phyloP scores from a whole-genome alignment of 75 land plant species.

The Selaginella tamariscina region DNA sequence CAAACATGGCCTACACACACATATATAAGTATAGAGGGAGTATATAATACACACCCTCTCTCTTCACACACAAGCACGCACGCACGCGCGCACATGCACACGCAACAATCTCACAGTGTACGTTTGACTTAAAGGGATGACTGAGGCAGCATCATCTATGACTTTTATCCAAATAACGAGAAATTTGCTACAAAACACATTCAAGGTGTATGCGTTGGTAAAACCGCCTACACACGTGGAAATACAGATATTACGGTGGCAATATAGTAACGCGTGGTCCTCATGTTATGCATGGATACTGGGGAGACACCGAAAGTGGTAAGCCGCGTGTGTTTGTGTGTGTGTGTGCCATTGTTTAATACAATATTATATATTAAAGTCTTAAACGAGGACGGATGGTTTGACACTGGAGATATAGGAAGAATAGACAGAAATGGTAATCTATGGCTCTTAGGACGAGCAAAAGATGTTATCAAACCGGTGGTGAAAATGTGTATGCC shows the following conservation, averaged over 20 bases:
- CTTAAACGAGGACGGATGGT: conserved; percentile 39
- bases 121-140: conserved; percentile 53
- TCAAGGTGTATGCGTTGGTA: conserved; percentile 66
- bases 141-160: conserved; percentile 81
- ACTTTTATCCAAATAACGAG: conserved; percentile 35
- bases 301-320: conserved; percentile 31
- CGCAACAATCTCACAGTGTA: neutral
- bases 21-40: neutral
- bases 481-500: conserved; percentile 90
- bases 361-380: too few species aligned
- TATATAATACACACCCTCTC: neutral
- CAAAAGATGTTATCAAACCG: conserved; percentile 66
- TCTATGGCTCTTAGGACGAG: conserved; percentile 79
- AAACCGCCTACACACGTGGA: conserved; percentile 87
- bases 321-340: conserved; percentile 15
- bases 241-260: conserved; percentile 41
- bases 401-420: conserved; percentile 86
- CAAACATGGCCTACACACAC: neutral
- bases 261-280: conserved; percentile 68
- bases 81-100: too few species aligned
- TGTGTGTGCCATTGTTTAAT: too few species aligned
- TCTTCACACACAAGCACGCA: neutral
- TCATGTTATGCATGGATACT: conserved; percentile 79
- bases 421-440: conserved; percentile 51
- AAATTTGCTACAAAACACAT: neutral